Conservation (phyloP, 2,329 filamentous ascomycete genomes). For the Aciculosporium take region DNA sequence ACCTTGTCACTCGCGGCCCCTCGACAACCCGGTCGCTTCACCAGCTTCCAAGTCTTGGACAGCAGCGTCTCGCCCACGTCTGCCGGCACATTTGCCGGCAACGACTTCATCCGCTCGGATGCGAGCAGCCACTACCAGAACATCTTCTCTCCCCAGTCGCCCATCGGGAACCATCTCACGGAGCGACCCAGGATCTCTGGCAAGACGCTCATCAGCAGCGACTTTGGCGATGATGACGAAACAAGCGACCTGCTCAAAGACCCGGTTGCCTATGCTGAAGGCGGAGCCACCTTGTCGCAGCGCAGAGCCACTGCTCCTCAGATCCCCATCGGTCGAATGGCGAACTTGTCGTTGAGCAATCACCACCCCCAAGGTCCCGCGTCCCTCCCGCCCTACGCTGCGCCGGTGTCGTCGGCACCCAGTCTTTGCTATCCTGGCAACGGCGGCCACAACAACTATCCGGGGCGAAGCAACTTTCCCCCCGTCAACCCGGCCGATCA, state of each 20-base stretch:
- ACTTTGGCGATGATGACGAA: constrained; percentile 51
- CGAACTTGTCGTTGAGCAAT: constrained; percentile 57
- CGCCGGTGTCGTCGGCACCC: constrained; percentile 39
- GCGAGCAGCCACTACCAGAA: constrained; percentile 40
- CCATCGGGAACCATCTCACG: constrained; percentile 55
- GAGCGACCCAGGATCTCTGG: constrained; percentile 47
- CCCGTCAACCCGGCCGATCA: constrained; percentile 89
- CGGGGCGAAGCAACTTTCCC: constrained; percentile 51
- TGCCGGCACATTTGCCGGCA: constrained; percentile 35
- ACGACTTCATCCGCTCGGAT: constrained; percentile 46
- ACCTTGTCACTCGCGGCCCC: constrained; percentile 27
- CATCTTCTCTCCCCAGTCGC: constrained; percentile 60
- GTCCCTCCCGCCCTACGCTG: constrained; percentile 35
- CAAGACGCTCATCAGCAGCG: constrained; percentile 59
- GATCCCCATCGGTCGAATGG: constrained; percentile 54
- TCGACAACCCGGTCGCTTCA: constrained; percentile 45
- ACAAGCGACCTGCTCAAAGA: constrained; percentile 59
- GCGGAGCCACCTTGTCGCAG: constrained; percentile 21
- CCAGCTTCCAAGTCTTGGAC: constrained; percentile 47
- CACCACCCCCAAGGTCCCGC: constrained; percentile 34
- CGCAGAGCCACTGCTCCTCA: constrained; percentile 60
- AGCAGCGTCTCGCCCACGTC: constrained; percentile 44
- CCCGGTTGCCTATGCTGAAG: constrained; percentile 60
- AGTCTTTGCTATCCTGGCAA: constrained; percentile 19
- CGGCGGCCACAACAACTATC: constrained; percentile 42